These are phyloP conservation scores for Gymnopilus dilepis DNA, from an alignment of 768 basidiomycete species.

Conservation along the genomic window DNA sequence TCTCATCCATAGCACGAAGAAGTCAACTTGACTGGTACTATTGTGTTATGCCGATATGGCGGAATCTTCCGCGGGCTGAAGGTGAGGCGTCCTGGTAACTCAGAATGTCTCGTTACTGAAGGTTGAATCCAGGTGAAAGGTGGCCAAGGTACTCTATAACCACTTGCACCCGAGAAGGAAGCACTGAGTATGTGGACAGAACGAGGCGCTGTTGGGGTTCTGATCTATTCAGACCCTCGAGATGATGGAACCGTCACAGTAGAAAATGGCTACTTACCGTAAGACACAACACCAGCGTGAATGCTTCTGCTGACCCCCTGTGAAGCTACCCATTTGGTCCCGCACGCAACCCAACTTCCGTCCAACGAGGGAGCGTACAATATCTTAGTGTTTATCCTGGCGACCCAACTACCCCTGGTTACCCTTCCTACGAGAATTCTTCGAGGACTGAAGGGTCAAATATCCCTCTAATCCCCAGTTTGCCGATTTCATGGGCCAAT, in stretches of 20 bases:
- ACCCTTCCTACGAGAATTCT: conserved; percentile 87
- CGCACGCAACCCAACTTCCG: conserved; percentile 84
- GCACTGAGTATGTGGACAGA: conserved; percentile 40
- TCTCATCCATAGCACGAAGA: conserved; percentile 41
- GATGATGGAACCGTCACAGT: conserved; percentile 84
- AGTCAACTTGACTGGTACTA: conserved; percentile 72
- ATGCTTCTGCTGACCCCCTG: not conserved
- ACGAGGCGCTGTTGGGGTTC: conserved; percentile 73
- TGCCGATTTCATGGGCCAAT: conserved; percentile 91
- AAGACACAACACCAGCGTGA: not conserved
- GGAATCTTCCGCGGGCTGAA: conserved; percentile 85
- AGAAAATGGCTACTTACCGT: conserved; percentile 73
- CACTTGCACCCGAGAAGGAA: not conserved
- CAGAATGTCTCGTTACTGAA: conserved; percentile 1
- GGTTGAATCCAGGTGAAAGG: conserved; percentile 62
- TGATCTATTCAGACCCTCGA: conserved; percentile 87
- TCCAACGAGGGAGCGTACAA: conserved; percentile 87
- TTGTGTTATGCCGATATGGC: conserved; percentile 82
- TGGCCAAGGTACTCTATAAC: conserved; percentile 50
- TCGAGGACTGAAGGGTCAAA: conserved; percentile 67
- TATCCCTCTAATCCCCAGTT: conserved; percentile 77
- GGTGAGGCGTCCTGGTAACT: conserved; percentile 39
- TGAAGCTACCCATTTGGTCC: conserved; percentile 83
- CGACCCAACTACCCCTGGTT: conserved; percentile 87
- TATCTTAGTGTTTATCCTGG: conserved; percentile 71